These are phyloP conservation scores for Colletotrichum lupini DNA, from an alignment of 2,329 filamentous ascomycete genomes.

Conservation along the genomic window DNA sequence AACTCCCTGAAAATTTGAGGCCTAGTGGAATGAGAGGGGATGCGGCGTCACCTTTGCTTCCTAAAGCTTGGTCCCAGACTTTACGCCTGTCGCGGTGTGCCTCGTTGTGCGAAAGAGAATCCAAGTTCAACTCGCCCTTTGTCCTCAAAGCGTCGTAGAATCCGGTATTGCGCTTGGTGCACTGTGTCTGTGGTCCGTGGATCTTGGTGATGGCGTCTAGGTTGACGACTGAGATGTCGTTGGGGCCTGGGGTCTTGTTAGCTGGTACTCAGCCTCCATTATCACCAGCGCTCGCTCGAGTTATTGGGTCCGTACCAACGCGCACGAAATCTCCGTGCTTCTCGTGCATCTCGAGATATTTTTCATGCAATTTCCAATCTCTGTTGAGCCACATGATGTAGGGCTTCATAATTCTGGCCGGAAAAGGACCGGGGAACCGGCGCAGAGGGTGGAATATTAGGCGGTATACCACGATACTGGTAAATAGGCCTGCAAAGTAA, in stretches of 20 bases:
- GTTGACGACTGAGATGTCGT: constrained; percentile 37
- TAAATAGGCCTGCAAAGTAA: constrained; percentile 40
- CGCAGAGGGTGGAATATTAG: constrained; percentile 36
- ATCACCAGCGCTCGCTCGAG: no score
- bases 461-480: constrained; percentile 38
- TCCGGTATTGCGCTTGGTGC: constrained; percentile 35
- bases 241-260: constrained; percentile 32
- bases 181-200: constrained; percentile 38
- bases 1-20: no score
- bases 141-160: constrained; percentile 37
- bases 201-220: constrained; percentile 36
- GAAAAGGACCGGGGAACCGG: constrained; percentile 35
- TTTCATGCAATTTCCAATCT: constrained; percentile 22
- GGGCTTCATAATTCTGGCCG: constrained; percentile 33
- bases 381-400: constrained; percentile 26
- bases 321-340: constrained; percentile 37
- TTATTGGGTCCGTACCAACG: constrained; percentile 22
- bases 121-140: constrained; percentile 38
- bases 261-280: not conserved
- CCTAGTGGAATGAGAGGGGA: not conserved
- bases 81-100: constrained; percentile 40
- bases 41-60: constrained; percentile 31
- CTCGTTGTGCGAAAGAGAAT: constrained; percentile 37
- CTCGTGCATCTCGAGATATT: constrained; percentile 12
- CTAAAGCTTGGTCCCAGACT: constrained; percentile 42